A percentile compares a stretch with the other conserved stretches of the same genome.
These are phyloP conservation scores for Cordyceps javanica DNA, from an alignment of 2,329 filamentous ascomycete species.

Conservation along the genomic window DNA sequence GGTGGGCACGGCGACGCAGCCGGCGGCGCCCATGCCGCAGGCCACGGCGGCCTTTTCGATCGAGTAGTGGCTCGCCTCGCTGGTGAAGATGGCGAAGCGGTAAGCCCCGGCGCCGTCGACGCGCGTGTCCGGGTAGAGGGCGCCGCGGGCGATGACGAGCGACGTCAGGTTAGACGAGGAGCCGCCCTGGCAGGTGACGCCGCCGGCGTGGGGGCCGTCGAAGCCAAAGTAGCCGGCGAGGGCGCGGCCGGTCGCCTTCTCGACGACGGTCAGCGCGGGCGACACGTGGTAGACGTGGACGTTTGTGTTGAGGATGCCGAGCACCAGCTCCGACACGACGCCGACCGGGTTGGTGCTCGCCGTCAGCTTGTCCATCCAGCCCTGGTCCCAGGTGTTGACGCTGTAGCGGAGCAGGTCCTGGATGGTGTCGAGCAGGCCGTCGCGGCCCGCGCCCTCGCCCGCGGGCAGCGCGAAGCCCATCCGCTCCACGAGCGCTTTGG, in stretches of 20 bases:
- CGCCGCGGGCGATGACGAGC: slow-evolving; percentile 82
- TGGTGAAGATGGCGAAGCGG: slow-evolving; percentile 82
- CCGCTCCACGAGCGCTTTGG: slow-evolving; percentile 50
- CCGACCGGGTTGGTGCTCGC: slow-evolving; percentile 86
- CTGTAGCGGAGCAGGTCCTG: slow-evolving; percentile 71
- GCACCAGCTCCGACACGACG: slow-evolving; percentile 77
- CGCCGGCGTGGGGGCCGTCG: slow-evolving; percentile 61
- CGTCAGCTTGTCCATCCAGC: slow-evolving; percentile 94
- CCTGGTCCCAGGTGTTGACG: slow-evolving; percentile 97
- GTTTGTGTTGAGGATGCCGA: slow-evolving; percentile 87
- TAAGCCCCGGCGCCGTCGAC: slow-evolving; percentile 60
- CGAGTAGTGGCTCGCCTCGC: slow-evolving; percentile 85
- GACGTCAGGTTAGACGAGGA: slow-evolving; percentile 79
- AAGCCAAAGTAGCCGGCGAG: slow-evolving; percentile 76
- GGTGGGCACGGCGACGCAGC: slow-evolving; percentile 69
- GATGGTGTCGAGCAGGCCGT: slow-evolving; percentile 67
- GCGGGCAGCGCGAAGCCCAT: slow-evolving; percentile 54
- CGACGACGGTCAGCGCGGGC: slow-evolving; percentile 77
- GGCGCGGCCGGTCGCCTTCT: slow-evolving; percentile 70
- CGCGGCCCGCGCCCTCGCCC: slow-evolving; percentile 52
- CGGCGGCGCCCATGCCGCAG: slow-evolving; percentile 70
- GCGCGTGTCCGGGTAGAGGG: slow-evolving; percentile 73
- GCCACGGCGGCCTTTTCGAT: slow-evolving; percentile 90
- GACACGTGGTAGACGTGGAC: slow-evolving; percentile 91
- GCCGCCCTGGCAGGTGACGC: slow-evolving; percentile 75